Evolutionary conservation across 495 filamentous ascomycete genomes (phyloP).

Genomic region (Chaetomium tenue): DNA sequence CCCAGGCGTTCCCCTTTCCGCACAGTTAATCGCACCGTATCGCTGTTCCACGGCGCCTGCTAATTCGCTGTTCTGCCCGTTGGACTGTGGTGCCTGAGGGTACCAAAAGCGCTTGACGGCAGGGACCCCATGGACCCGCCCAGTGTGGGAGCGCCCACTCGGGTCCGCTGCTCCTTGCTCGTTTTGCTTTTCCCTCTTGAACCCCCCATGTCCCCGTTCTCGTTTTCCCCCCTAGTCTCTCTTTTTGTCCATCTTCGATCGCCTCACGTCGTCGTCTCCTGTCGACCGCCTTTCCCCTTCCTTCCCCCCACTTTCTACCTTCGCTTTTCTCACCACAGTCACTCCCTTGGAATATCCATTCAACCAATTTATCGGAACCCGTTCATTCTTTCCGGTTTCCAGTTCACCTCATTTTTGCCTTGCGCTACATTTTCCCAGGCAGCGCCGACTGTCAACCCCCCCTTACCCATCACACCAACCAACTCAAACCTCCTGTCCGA

Average conservation of each 20-base stretch:
- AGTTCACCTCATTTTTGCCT: constrained; percentile 34
- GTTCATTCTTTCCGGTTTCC: constrained; percentile 44
- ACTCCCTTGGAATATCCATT: constrained; percentile 42
- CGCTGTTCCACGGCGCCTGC: not conserved
- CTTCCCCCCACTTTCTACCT: constrained; percentile 34
- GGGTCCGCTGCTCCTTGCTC: constrained; percentile 27
- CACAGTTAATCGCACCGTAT: constrained; percentile 21
- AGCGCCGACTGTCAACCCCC: constrained; percentile 6
- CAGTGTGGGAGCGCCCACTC: constrained; percentile 27
- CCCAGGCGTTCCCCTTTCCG: not conserved
- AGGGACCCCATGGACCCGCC: constrained; percentile 20
- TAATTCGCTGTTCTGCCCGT: constrained; percentile 15
- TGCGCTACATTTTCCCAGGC: constrained; percentile 18
- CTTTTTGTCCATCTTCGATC: constrained; percentile 38
- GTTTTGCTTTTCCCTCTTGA: constrained; percentile 37
- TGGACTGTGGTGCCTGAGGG: constrained; percentile 1
- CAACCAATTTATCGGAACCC: constrained; percentile 33
- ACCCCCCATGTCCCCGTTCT: constrained; percentile 37
- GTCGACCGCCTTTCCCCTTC: constrained; percentile 33
- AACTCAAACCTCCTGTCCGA: constrained; percentile 32
- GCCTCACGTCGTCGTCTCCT: constrained; percentile 36
- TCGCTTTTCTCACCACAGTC: constrained; percentile 45
- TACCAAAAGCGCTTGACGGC: constrained; percentile 16
- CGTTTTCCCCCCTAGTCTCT: constrained; percentile 34
- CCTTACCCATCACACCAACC: not conserved